Conservation (phyloP, 2,329 filamentous ascomycete genomes). For the Cordyceps javanica region DNA sequence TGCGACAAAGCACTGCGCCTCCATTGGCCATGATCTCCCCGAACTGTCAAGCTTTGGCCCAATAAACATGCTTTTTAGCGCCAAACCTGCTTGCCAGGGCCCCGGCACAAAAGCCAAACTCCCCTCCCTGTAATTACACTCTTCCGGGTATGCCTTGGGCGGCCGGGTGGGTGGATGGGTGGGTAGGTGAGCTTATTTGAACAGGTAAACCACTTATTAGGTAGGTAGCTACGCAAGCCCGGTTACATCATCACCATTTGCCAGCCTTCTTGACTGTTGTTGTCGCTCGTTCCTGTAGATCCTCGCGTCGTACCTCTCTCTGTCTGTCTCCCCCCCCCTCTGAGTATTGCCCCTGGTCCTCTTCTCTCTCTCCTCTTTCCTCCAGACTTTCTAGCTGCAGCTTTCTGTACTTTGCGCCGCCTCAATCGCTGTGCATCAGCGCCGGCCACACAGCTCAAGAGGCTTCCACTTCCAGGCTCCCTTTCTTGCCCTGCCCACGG, state of each 20-base stretch:
- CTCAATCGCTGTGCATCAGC: not conserved
- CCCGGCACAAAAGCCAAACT: not conserved
- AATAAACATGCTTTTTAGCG: conserved; percentile 6
- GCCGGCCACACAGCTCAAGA: not conserved
- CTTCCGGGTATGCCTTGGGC: too few species aligned
- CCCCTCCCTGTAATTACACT: not conserved
- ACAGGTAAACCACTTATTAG: too few species aligned
- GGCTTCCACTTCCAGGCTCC: not conserved
- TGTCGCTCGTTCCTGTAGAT: conserved; percentile 3
- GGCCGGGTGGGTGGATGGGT: too few species aligned
- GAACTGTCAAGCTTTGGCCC: not conserved
- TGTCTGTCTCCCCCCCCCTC: too few species aligned
- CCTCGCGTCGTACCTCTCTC: not conserved
- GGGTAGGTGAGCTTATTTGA: too few species aligned
- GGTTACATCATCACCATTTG: conserved; percentile 4
- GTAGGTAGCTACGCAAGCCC: not conserved
- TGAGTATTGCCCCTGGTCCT: too few species aligned
- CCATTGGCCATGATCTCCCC: not conserved
- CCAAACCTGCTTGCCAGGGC: not conserved
- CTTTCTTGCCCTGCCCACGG: not conserved
- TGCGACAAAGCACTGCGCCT: not conserved
- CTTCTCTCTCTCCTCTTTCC: not conserved
- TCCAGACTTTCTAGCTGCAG: not conserved
- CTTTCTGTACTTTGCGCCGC: not conserved
- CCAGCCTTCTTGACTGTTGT: conserved; percentile 1